Conservation (phyloP, 441 rosid species). For the Populus hybrid region DNA sequence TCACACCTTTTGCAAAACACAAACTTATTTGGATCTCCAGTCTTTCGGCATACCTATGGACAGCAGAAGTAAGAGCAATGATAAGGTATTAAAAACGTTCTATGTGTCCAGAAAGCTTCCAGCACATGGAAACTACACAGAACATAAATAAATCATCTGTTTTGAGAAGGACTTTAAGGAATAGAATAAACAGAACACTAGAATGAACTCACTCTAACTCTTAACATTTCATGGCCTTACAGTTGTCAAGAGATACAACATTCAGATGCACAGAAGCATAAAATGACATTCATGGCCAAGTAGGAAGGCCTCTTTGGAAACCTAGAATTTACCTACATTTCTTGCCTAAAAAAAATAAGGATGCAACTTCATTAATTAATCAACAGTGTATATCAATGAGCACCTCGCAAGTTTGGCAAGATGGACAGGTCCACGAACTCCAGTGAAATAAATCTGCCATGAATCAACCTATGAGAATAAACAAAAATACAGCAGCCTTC, state of each 20-base stretch:
- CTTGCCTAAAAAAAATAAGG: not conserved
- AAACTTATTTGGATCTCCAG: slow-evolving; percentile 93
- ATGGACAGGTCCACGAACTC: slow-evolving; percentile 97
- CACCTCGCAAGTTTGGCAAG: slow-evolving; percentile 94
- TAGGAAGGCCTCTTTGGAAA: not conserved
- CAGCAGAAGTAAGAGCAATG: slow-evolving; percentile 12
- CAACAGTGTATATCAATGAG: not conserved
- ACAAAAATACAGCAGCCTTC: slow-evolving; percentile 4
- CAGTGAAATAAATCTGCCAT: slow-evolving; percentile 84
- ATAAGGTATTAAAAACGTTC: slow-evolving; percentile 2
- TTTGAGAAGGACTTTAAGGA: not conserved
- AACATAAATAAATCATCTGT: not conserved
- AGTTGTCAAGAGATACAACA: not conserved
- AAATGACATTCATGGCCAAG: not conserved
- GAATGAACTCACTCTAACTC: not conserved
- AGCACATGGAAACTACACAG: not conserved
- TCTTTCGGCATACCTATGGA: slow-evolving; percentile 75
- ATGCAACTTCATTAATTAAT: not conserved
- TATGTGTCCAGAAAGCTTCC: not conserved
- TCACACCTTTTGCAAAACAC: slow-evolving; percentile 98
- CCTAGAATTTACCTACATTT: not conserved
- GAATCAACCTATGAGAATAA: slow-evolving; percentile 23
- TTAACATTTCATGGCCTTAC: not conserved
- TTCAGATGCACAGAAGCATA: not conserved
- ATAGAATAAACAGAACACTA: no score